Evolutionary conservation across 257 asterid species (phyloP).

Genomic region (Solanum peruvianum): DNA sequence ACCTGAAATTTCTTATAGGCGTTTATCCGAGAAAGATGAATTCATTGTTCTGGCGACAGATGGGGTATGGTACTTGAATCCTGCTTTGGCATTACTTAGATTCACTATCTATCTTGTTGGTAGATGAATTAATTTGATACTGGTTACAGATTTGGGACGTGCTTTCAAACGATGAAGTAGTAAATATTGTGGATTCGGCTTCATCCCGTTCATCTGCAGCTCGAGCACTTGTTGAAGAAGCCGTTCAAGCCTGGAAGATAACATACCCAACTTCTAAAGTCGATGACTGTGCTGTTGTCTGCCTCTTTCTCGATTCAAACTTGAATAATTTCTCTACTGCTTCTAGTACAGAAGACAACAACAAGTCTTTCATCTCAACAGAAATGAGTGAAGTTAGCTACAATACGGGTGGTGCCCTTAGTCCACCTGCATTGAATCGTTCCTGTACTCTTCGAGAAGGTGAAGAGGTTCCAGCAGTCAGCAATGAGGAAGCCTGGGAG

Average conservation of each 20-base stretch:
- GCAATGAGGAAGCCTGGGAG: constrained; percentile 6
- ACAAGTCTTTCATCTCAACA: not conserved
- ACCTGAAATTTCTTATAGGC: constrained; percentile 49
- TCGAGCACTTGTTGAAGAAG: constrained; percentile 33
- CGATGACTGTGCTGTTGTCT: constrained; percentile 58
- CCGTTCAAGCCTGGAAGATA: constrained; percentile 34
- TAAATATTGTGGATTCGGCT: constrained; percentile 35
- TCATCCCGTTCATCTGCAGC: constrained; percentile 34
- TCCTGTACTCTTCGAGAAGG: constrained; percentile 6
- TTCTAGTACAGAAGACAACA: not conserved
- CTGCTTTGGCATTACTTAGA: not conserved
- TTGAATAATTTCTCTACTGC: constrained; percentile 9
- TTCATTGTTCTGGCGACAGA: constrained; percentile 58
- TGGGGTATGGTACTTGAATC: constrained; percentile 30
- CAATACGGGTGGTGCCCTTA: not conserved
- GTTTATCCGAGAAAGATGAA: constrained; percentile 45
- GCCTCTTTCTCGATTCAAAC: constrained; percentile 39
- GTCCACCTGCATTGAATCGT: constrained; percentile 1
- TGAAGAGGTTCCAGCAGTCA: not conserved
- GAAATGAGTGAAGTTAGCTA: constrained; percentile 1
- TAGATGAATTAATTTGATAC: not conserved
- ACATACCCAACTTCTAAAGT: constrained; percentile 44
- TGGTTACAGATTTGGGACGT: constrained; percentile 51
- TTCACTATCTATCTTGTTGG: not conserved
- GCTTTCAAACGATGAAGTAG: constrained; percentile 44